A percentile compares a stretch with the other conserved stretches of the same genome.
Conservation (phyloP, 495 filamentous ascomycete species). For the Podospora pseudoanserina region DNA sequence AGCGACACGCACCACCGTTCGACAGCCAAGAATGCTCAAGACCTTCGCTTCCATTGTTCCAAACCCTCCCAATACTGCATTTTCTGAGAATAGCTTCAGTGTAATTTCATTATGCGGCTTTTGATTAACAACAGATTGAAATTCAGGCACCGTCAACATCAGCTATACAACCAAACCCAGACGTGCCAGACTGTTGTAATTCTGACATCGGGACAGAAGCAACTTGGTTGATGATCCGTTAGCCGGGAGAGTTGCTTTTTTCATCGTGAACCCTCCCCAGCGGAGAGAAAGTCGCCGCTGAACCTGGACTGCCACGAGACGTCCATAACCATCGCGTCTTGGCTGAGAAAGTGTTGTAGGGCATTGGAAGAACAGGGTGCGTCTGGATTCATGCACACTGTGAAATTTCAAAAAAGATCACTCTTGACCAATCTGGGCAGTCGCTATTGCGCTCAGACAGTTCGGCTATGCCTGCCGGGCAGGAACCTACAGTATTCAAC, state of each 20-base stretch:
- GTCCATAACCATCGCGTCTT: not conserved
- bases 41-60: conserved; percentile 3
- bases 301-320: not conserved
- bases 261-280: not conserved
- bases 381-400: not conserved
- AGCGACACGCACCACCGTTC: not conserved
- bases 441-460: not conserved
- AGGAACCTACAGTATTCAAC: not conserved
- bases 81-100: conserved; percentile 13
- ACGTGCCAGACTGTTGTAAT: not conserved
- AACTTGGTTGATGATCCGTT: not conserved
- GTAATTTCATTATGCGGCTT: conserved; percentile 11
- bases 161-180: not conserved
- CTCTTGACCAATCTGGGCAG: not conserved
- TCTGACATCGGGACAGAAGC: not conserved
- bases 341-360: not conserved
- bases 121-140: conserved; percentile 10
- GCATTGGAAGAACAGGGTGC: not conserved
- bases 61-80: not conserved
- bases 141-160: conserved; percentile 6
- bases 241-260: not conserved
- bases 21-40: not conserved
- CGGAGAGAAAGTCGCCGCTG: not conserved
- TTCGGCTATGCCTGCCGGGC: not conserved
- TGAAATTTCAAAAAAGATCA: not conserved